phyloP scores from a whole-genome alignment of 139 green algal species.

The Medakamo hakoo region DNA sequence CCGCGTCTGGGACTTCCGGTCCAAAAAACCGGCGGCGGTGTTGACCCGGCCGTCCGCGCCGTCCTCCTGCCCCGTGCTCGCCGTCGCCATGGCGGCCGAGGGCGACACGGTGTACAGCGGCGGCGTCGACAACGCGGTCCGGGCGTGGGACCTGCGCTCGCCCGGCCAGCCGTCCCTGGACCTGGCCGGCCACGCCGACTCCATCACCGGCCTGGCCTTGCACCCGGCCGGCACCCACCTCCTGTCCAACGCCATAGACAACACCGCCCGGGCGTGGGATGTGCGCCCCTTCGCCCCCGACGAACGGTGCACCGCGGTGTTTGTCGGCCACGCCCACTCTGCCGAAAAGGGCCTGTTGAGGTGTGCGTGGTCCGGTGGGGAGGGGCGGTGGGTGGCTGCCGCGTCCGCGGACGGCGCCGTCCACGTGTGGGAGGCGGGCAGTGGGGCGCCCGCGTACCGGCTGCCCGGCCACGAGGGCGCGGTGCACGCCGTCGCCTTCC shows the following conservation, averaged over 20 bases:
- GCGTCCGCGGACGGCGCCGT: conserved; percentile 78
- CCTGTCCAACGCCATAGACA: conserved; percentile 92
- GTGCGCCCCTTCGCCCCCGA: conserved; percentile 73
- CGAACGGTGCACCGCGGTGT: conserved; percentile 59
- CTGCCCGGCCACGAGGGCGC: conserved; percentile 81
- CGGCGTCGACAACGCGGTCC: conserved; percentile 75
- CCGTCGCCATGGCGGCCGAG: conserved; percentile 61
- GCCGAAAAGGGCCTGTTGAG: conserved; percentile 85
- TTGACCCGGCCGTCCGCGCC: conserved; percentile 31
- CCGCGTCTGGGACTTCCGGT: conserved; percentile 81
- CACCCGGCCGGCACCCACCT: conserved; percentile 71
- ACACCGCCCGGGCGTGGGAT: conserved; percentile 74
- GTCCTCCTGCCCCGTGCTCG: conserved; percentile 40
- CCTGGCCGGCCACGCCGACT: conserved; percentile 57
- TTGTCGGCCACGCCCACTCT: conserved; percentile 65
- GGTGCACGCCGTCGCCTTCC: conserved; percentile 88
- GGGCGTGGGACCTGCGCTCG: conserved; percentile 75
- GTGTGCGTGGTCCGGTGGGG: conserved; percentile 81
- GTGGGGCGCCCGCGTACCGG: conserved; percentile 55
- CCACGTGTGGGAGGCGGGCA: conserved; percentile 45
- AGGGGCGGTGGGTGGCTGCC: conserved; percentile 39
- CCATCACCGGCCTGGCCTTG: conserved; percentile 66
- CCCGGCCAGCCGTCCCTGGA: conserved; percentile 32
- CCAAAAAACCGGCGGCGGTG: conserved; percentile 47
- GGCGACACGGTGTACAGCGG: conserved; percentile 71